Evolutionary conservation across 2,329 filamentous ascomycete species (phyloP).

Genomic region (Cladophialophora yegresii): DNA sequence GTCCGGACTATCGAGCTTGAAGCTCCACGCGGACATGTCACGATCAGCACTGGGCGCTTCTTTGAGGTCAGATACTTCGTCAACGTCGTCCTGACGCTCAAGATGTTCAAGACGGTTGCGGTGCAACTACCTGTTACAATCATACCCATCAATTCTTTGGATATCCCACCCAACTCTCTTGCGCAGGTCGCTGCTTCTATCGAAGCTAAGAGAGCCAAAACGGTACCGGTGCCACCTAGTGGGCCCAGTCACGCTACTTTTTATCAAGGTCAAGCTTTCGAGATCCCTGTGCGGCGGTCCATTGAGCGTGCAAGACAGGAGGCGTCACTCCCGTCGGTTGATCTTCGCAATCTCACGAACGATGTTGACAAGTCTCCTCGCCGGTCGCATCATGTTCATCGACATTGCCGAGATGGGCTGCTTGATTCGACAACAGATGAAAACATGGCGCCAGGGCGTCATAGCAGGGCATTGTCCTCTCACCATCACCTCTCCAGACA

Average conservation of each 20-base stretch:
- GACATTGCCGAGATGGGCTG: conserved; percentile 18
- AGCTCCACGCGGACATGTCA: conserved; percentile 26
- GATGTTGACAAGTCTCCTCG: conserved; percentile 34
- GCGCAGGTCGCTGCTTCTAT: conserved; percentile 59
- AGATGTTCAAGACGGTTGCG: conserved; percentile 53
- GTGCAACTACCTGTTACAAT: conserved; percentile 59
- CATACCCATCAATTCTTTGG: conserved; percentile 60
- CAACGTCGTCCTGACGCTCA: conserved; percentile 51
- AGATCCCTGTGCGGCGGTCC: conserved; percentile 55
- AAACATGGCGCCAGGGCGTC: conserved; percentile 20
- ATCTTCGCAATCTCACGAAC: conserved; percentile 23
- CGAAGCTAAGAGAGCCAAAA: conserved; percentile 51
- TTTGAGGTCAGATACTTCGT: conserved; percentile 60
- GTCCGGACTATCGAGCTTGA: conserved; percentile 18
- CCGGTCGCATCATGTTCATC: conserved; percentile 18
- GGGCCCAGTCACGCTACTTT: conserved; percentile 31
- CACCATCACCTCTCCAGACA: conserved; percentile 32
- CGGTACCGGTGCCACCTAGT: conserved; percentile 35
- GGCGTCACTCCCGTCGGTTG: conserved; percentile 1
- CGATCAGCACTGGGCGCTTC: conserved; percentile 50
- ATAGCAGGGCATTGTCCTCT: conserved; percentile 21
- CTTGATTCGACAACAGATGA: conserved; percentile 14
- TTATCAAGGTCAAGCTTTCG: conserved; percentile 55
- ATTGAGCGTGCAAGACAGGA: conserved; percentile 44
- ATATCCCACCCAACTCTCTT: conserved; percentile 55